Evolutionary conservation across 805 yeast species (phyloP).

Genomic region (Kuraishia borneana): DNA sequence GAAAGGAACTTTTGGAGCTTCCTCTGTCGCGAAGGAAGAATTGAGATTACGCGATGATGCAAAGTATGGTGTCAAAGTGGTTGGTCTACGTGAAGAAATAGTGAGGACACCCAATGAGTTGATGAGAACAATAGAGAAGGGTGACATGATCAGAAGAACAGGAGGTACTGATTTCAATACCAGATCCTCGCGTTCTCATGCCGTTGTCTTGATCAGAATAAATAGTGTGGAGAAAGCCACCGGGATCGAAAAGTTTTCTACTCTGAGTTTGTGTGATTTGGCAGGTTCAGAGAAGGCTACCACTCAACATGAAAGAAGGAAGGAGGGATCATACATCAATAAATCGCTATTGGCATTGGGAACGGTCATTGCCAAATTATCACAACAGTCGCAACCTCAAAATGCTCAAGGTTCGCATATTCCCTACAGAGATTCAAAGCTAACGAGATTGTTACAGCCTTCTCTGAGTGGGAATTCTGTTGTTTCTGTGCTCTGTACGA

Average conservation of each 20-base stretch:
- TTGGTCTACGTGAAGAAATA: constrained; percentile 57
- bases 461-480: constrained; percentile 82
- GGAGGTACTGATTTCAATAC: constrained; percentile 86
- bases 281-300: constrained; percentile 95
- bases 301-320: constrained; percentile 66
- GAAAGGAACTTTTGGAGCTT: constrained; percentile 5
- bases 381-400: constrained; percentile 14
- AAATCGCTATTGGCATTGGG: constrained; percentile 84
- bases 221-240: constrained; percentile 27
- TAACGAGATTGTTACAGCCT: constrained; percentile 84
- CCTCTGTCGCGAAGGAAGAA: constrained; percentile 25
- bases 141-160: constrained; percentile 68
- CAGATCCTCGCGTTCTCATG: constrained; percentile 85
- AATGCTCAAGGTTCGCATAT: constrained; percentile 39
- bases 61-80: constrained; percentile 57
- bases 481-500: constrained; percentile 79
- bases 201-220: constrained; percentile 65
- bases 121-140: constrained; percentile 44
- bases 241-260: constrained; percentile 32
- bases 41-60: constrained; percentile 73
- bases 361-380: constrained; percentile 78
- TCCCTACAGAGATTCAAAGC: constrained; percentile 88
- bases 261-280: constrained; percentile 81
- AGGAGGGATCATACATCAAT: constrained; percentile 90
- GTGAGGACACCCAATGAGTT: constrained; percentile 52